Base-by-base conservation (phyloP, 176 grass and related monocot species). In the Luzula sylvatica region DNA sequence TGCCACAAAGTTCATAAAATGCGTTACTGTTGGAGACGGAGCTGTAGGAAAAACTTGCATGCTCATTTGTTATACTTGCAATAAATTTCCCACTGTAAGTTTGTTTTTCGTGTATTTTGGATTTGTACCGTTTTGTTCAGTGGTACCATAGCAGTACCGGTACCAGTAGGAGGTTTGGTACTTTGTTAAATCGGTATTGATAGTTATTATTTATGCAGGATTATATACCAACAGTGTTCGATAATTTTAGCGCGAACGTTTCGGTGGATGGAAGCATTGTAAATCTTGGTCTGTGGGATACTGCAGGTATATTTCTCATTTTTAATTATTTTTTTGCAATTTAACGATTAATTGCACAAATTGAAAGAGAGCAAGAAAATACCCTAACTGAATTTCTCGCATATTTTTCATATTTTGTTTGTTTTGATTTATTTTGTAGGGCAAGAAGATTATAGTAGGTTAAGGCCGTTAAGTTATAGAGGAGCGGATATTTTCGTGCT, bases 401-500 rank as follows among this genome's bases (percentile, higher is more conserved):
- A n/a, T n/a, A n/a, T n/a, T n/a, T n/a, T n/a, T n/a, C n/a, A n/a
- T n/a, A n/a, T n/a, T n/a, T n/a, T n/a, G n/a, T n/a, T n/a, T n/a
- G n/a, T n/a, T n/a, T n/a, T n/a, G n/a, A n/a, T n/a, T n/a, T n/a
- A n/a, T n/a, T n/a, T n/a, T n/a, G n/a, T n/a, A 87, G 83, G 83
- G 14, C 82, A 87, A 67, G 82, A 87, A 54, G 82, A 87, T 68
- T 87, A 87, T 61, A 87, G 81, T 50, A 69, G 82, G 42, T 61
- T 87, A 42, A 70, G 82, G 12, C 82, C 82, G 4, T 61, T 87
- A 23, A 87, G 82, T 68, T 87, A 87, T 42, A 76, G 82, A 8
- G 82, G 82, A 28, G 82, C 82, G 64, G 82, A 87, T 38, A 76
- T 87, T 68, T 87, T 87, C 64, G 67, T 87, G 20, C 54, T 87